phyloP scores from a whole-genome alignment of 2,329 filamentous ascomycete species.

The Arthrobotrys sphaeroides region DNA sequence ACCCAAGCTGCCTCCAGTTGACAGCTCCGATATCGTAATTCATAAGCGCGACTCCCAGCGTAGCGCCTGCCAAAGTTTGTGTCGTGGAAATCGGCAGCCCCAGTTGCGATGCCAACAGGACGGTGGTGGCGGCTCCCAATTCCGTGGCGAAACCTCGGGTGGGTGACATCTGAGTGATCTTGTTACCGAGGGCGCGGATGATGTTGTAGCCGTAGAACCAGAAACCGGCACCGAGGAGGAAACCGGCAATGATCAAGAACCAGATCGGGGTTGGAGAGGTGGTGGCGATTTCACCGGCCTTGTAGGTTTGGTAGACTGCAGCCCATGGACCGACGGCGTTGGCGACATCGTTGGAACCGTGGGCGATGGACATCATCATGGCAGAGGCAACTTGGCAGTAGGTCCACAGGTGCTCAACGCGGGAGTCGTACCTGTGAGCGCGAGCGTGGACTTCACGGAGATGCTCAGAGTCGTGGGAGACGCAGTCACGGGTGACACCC shows the following conservation, averaged over 20 bases:
- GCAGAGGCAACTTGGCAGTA: slow-evolving; percentile 74
- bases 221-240: slow-evolving; percentile 67
- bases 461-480: slow-evolving; percentile 63
- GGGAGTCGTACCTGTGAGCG: slow-evolving; percentile 71
- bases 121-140: slow-evolving; percentile 70
- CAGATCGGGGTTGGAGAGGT: slow-evolving; percentile 69
- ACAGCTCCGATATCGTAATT: slow-evolving; percentile 69
- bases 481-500: slow-evolving; percentile 62
- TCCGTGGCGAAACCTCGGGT: slow-evolving; percentile 70
- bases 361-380: slow-evolving; percentile 76
- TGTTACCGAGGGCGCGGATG: slow-evolving; percentile 71
- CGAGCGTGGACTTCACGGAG: slow-evolving; percentile 68
- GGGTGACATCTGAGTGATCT: slow-evolving; percentile 71
- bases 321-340: slow-evolving; percentile 73
- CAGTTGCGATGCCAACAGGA: slow-evolving; percentile 72
- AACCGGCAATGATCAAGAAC: slow-evolving; percentile 69
- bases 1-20: slow-evolving; percentile 71
- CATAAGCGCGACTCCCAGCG: slow-evolving; percentile 71
- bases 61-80: slow-evolving; percentile 71
- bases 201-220: slow-evolving; percentile 74
- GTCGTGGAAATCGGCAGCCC: slow-evolving; percentile 72
- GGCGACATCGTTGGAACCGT: slow-evolving; percentile 74
- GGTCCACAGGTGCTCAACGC: slow-evolving; percentile 71
- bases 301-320: slow-evolving; percentile 71
- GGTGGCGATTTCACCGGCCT: slow-evolving; percentile 63